Conservation (phyloP, 2,329 filamentous ascomycete genomes). For the Biscogniauxia marginata region DNA sequence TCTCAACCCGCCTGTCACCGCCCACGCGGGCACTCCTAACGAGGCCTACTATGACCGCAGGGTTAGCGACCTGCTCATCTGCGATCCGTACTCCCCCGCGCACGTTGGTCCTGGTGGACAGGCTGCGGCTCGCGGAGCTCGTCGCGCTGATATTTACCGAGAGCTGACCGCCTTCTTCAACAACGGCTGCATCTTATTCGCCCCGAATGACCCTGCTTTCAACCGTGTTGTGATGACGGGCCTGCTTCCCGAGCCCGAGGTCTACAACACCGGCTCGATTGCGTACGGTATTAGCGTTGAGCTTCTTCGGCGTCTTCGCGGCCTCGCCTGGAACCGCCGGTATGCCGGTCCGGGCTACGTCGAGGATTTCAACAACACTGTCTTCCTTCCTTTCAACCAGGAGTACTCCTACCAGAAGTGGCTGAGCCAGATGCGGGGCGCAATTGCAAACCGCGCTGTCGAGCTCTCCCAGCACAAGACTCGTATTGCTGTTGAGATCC, state of each 20-base stretch:
- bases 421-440: background rate
- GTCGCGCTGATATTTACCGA: background rate
- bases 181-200: background rate
- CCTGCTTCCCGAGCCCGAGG: background rate
- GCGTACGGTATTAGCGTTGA: background rate
- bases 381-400: background rate
- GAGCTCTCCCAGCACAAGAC: background rate
- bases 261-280: background rate
- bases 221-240: background rate
- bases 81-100: background rate
- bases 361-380: background rate
- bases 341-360: background rate
- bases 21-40: too few species aligned
- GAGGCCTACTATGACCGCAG: background rate
- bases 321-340: background rate
- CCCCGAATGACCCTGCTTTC: background rate
- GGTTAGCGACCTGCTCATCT: background rate
- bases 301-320: background rate
- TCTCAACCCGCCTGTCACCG: background rate
- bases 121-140: too few species aligned
- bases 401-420: background rate
- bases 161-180: background rate
- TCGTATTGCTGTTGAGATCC: background rate
- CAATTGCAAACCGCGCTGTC: background rate
- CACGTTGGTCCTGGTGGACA: background rate